Evolutionary conservation across 257 asterid genomes (phyloP), one percentile per base, ranked within the genome.

Genomic region (Striga asiatica): DNA sequence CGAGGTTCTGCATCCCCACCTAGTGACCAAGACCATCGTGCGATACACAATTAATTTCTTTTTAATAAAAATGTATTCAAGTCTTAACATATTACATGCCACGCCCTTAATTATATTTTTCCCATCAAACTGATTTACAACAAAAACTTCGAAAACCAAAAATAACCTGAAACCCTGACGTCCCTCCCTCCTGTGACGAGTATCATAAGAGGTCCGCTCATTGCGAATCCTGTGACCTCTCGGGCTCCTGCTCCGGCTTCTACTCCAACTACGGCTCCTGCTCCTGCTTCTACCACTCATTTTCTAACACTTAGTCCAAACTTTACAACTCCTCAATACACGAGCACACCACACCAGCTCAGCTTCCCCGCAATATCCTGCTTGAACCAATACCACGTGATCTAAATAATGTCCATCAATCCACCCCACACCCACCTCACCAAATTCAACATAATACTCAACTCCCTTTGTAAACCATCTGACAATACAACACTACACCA

Each of bases 91-190:
- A 8, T 7, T 21, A 45, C 17, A 25, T 9, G 13, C 25, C 25
- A 45, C 13, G n/a, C 10, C 50, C 9, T n/a, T n/a, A n/a, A n/a
- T n/a, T n/a, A n/a, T n/a, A n/a, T n/a, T n/a, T n/a, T n/a, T n/a
- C n/a, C n/a, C n/a, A n/a, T n/a, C n/a, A n/a, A n/a, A n/a, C 8
- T 4, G 1, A 32, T 35, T 35, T 35, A 2, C n/a, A 35, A 16
- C 16, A 35, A 2, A 37, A 37, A 10, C 11, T 10, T 37, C 11
- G 13, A 37, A 13, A 37, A 37, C 11, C 43, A 8, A 18, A n/a
- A 25, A 49, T 42, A 63, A 63, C 68, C 68, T 63, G 68, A 63
- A 53, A 63, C 55, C 68, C 59, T 49, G 61, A 42, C 54, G 68
- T 22, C 50, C 27, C 35, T 54, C 68, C 61, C 61, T 63, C 63